phyloP scores from a whole-genome alignment of 768 basidiomycete genomes.

The Cubamyces sp. region DNA sequence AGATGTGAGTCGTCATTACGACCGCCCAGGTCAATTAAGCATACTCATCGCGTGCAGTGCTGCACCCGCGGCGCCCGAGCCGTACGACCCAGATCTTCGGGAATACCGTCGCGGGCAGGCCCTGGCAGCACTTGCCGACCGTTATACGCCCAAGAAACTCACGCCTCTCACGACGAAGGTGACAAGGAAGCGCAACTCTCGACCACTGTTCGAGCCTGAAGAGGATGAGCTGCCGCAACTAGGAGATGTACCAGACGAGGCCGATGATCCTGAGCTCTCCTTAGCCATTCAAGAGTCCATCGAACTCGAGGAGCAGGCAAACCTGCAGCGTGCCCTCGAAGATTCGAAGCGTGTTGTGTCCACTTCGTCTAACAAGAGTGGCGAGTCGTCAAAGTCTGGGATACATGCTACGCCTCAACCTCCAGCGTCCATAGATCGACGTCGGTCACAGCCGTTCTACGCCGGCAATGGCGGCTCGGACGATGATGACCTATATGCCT shows the following conservation, averaged over 20 bases:
- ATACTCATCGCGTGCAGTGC: neutral
- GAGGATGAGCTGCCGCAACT: constrained; percentile 46
- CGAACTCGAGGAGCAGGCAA: constrained; percentile 41
- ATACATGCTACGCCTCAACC: neutral
- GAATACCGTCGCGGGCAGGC: constrained; percentile 66
- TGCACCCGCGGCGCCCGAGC: constrained; percentile 14
- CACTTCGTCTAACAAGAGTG: neutral
- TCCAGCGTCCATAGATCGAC: constrained; percentile 8
- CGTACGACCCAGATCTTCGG: constrained; percentile 63
- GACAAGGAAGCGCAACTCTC: constrained; percentile 41
- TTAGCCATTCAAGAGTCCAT: constrained; percentile 68
- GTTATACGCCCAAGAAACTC: constrained; percentile 47
- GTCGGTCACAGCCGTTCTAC: constrained; percentile 10
- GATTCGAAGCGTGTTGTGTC: constrained; percentile 28
- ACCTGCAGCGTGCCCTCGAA: constrained; percentile 35
- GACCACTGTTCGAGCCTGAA: constrained; percentile 58
- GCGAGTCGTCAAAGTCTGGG: constrained; percentile 13
- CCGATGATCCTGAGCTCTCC: constrained; percentile 60
- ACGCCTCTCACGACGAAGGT: constrained; percentile 37
- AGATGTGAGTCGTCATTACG: constrained; percentile 52
- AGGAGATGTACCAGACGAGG: constrained; percentile 38
- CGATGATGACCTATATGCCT: constrained; percentile 53
- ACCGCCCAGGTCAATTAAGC: too few relatives aligned
- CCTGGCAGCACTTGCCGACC: constrained; percentile 57
- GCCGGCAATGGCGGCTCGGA: constrained; percentile 26